These are phyloP conservation scores for Balansia obtecta DNA, from an alignment of 2,329 filamentous ascomycete species.

Conservation along the genomic window DNA sequence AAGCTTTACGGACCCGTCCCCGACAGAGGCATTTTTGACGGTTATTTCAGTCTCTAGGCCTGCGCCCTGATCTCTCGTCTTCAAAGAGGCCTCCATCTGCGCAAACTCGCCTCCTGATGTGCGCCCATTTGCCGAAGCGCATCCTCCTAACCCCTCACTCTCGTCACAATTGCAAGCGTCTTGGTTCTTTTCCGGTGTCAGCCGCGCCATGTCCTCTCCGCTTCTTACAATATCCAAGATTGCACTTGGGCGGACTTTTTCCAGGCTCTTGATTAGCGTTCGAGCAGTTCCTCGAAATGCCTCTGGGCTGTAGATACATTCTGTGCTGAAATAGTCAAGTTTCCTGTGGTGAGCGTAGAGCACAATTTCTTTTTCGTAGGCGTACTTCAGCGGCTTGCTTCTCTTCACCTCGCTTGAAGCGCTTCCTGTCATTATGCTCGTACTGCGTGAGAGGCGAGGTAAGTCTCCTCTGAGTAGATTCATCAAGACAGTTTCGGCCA, in stretches of 20 bases:
- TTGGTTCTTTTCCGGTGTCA: conserved; percentile 34
- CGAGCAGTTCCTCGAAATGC: conserved; percentile 89
- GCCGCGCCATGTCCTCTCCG: conserved; percentile 86
- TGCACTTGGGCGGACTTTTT: conserved; percentile 83
- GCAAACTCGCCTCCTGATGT: conserved; percentile 67
- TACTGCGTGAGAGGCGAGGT: conserved; percentile 74
- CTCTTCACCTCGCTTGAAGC: conserved; percentile 79
- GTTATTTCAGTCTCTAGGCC: conserved; percentile 22
- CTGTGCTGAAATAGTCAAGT: conserved; percentile 94
- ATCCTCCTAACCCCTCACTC: conserved; percentile 46
- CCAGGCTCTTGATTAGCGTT: conserved; percentile 86
- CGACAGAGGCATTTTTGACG: conserved; percentile 11
- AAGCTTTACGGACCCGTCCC: conserved; percentile 20
- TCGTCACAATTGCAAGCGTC: conserved; percentile 25
- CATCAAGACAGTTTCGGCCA: conserved; percentile 96
- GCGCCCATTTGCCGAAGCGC: conserved; percentile 52
- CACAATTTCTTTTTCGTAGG: conserved; percentile 98
- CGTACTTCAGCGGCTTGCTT: conserved; percentile 94
- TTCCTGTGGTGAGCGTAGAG: conserved; percentile 95
- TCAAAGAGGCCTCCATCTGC: conserved; percentile 52
- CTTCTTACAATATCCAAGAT: conserved; percentile 91
- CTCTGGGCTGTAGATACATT: conserved; percentile 97
- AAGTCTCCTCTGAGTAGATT: conserved; percentile 86
- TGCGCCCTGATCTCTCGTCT: conserved; percentile 10
- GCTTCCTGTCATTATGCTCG: conserved; percentile 74